These are phyloP conservation scores for Lignosus rhinocerotis DNA, from an alignment of 1,284 basidiomycete genomes.

Conservation along the genomic window DNA sequence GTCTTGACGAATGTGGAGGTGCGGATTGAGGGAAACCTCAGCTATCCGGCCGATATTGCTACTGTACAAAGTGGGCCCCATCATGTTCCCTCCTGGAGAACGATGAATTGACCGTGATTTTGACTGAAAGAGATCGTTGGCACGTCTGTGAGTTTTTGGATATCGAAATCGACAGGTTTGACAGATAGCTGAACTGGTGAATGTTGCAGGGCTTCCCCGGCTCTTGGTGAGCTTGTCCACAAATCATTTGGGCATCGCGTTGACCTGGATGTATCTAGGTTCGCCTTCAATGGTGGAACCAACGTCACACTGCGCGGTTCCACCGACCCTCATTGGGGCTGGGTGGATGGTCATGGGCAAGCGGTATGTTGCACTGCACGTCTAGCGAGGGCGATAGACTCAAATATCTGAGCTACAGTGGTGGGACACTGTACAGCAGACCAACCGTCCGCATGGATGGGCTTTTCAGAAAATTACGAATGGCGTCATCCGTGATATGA, in stretches of 20 bases:
- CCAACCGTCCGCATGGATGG: slow-evolving; percentile 56
- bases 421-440: slow-evolving; percentile 58
- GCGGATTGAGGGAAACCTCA: slow-evolving; percentile 57
- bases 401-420: slow-evolving; percentile 39
- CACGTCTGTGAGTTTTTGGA: slow-evolving; percentile 39
- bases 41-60: slow-evolving; percentile 54
- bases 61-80: slow-evolving; percentile 48
- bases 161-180: neutral
- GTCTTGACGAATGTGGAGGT: slow-evolving; percentile 57
- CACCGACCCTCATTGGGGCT: slow-evolving; percentile 55
- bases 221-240: slow-evolving; percentile 40
- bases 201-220: slow-evolving; percentile 44
- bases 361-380: slow-evolving; percentile 36
- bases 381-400: neutral
- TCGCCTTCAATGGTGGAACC: slow-evolving; percentile 51
- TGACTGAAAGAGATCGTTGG: slow-evolving; percentile 14
- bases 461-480: slow-evolving; percentile 52
- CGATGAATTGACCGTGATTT: neutral
- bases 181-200: neutral
- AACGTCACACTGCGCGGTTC: slow-evolving; percentile 61
- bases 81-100: neutral
- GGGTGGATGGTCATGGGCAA: slow-evolving; percentile 63
- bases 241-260: neutral
- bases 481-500: slow-evolving; percentile 58
- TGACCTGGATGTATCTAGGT: slow-evolving; percentile 33